Evolutionary conservation across 306 rosid species (phyloP).

Genomic region (Cercis canadensis): DNA sequence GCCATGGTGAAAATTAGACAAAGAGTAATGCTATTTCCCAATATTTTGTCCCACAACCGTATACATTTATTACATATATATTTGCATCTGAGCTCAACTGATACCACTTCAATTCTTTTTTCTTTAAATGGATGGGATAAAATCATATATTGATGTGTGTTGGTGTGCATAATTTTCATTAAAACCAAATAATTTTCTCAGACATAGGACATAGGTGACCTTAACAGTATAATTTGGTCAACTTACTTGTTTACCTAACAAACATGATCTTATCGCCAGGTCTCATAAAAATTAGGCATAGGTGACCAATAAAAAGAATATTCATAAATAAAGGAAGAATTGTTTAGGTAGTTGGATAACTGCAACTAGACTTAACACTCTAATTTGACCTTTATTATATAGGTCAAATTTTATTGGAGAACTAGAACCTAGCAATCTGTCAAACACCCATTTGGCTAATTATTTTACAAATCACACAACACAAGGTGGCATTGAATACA

Average conservation of each 20-base stretch:
- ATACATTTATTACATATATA: too few species aligned
- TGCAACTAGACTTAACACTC: neutral
- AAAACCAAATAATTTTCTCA: too few species aligned
- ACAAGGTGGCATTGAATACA: slow-evolving; percentile 28
- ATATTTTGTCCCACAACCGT: too few species aligned
- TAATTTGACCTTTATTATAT: too few species aligned
- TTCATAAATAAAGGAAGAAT: neutral
- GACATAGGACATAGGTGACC: neutral
- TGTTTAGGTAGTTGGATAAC: neutral
- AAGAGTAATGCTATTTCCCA: too few species aligned
- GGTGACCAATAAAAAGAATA: slow-evolving; percentile 3
- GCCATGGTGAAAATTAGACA: too few species aligned
- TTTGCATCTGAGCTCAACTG: too few species aligned
- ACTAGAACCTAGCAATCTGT: neutral
- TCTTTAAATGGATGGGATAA: too few species aligned
- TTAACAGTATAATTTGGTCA: slow-evolving; percentile 25
- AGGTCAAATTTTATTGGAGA: neutral
- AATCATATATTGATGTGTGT: too few species aligned
- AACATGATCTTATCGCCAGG: neutral
- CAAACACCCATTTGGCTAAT: slow-evolving; percentile 11
- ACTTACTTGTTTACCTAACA: slow-evolving; percentile 27
- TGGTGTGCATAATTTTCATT: too few species aligned
- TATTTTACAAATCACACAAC: too few species aligned
- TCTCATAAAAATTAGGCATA: slow-evolving; percentile 1
- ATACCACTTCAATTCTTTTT: too few species aligned